Conservation (phyloP, 306 rosid species). For the Ziziphus jujuba region DNA sequence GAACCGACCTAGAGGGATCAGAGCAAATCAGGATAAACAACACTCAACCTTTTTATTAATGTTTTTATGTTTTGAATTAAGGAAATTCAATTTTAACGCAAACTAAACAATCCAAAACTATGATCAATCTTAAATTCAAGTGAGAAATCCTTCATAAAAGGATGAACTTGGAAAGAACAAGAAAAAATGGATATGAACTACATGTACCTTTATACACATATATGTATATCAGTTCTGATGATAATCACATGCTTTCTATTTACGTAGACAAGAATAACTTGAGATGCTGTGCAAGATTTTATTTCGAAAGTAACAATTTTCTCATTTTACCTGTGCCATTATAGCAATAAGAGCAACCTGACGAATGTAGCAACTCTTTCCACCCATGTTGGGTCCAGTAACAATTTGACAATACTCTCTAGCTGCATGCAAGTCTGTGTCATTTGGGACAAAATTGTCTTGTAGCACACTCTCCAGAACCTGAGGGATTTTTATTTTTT, state of each 20-base stretch:
- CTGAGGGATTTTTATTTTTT: slow-evolving; percentile 23
- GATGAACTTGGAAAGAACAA: too few relatives aligned
- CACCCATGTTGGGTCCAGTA: slow-evolving; percentile 99
- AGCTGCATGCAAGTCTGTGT: slow-evolving; percentile 66
- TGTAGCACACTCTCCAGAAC: slow-evolving; percentile 72
- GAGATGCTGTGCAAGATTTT: neutral
- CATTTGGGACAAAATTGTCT: slow-evolving; percentile 89
- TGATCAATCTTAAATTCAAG: too few relatives aligned
- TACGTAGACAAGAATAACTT: too few relatives aligned
- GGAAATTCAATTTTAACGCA: too few relatives aligned
- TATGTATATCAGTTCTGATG: too few relatives aligned
- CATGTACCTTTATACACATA: too few relatives aligned
- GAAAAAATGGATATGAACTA: too few relatives aligned
- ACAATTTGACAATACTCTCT: slow-evolving; percentile 82
- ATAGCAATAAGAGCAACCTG: slow-evolving; percentile 90
- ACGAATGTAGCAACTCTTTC: slow-evolving; percentile 96
- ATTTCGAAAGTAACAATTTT: neutral
- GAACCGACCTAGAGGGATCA: slow-evolving; percentile 82
- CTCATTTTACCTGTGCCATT: slow-evolving; percentile 86
- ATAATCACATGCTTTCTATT: too few relatives aligned
- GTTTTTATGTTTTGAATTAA: too few relatives aligned
- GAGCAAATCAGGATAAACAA: slow-evolving; percentile 35
- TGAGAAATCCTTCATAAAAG: too few relatives aligned
- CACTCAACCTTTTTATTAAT: neutral
- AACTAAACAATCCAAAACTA: too few relatives aligned